phyloP scores from a whole-genome alignment of 2,329 filamentous ascomycete genomes.

The Aspergillus spinulosporus region DNA sequence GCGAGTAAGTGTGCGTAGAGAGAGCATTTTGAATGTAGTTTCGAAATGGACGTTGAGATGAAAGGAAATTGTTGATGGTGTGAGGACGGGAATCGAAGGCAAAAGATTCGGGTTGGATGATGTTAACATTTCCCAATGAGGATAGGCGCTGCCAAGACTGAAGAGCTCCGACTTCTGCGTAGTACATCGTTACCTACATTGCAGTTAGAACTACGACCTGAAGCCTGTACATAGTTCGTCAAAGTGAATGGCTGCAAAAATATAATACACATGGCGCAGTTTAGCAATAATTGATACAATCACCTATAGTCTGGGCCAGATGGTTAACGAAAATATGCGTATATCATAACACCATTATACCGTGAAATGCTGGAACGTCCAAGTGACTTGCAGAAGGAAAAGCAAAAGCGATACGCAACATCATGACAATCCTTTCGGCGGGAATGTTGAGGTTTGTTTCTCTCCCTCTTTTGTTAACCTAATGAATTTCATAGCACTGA shows the following conservation, averaged over 20 bases:
- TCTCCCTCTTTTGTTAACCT: slow-evolving; percentile 67
- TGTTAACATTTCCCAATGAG: slow-evolving; percentile 30
- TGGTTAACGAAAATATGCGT: slow-evolving; percentile 13
- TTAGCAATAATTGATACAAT: no score
- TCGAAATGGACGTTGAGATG: slow-evolving; percentile 8
- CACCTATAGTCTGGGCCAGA: not conserved
- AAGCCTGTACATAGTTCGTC: no score
- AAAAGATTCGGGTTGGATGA: slow-evolving; percentile 25
- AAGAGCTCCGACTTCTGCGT: not conserved
- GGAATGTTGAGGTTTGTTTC: slow-evolving; percentile 71
- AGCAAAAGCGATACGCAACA: slow-evolving; percentile 17
- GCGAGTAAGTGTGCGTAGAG: slow-evolving; percentile 65
- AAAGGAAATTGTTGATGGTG: slow-evolving; percentile 14
- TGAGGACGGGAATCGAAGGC: slow-evolving; percentile 18
- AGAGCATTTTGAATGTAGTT: slow-evolving; percentile 58
- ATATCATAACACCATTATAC: slow-evolving; percentile 28
- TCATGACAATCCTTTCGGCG: slow-evolving; percentile 62
- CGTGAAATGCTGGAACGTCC: slow-evolving; percentile 14
- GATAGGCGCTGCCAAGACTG: slow-evolving; percentile 27
- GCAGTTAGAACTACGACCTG: no score
- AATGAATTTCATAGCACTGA: slow-evolving; percentile 74
- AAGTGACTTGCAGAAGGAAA: slow-evolving; percentile 19
- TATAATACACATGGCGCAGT: no score
- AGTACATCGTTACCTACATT: no score
- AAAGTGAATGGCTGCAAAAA: no score